Evolutionary conservation across 2,329 filamentous ascomycete species (phyloP).

Genomic region (Myriosclerotinia curreyana): DNA sequence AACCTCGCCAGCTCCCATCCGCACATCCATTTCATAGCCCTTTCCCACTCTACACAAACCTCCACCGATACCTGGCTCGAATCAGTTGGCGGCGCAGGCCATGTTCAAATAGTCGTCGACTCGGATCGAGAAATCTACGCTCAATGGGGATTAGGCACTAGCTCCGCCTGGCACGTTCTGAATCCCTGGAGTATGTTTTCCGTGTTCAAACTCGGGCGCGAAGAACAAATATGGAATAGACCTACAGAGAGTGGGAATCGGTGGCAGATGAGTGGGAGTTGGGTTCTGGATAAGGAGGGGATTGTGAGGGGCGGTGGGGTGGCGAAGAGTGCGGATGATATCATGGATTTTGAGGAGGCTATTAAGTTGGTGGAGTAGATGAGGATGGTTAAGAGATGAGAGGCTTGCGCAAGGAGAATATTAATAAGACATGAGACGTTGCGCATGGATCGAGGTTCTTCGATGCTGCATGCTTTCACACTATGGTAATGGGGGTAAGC

Average conservation of each 20-base stretch:
- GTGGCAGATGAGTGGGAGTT: constrained; percentile 68
- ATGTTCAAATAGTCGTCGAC: constrained; percentile 60
- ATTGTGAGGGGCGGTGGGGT: constrained; percentile 52
- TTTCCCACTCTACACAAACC: constrained; percentile 59
- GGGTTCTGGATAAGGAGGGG: constrained; percentile 55
- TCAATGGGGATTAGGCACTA: constrained; percentile 60
- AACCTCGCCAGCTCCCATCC: constrained; percentile 50
- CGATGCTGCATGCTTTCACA: too few relatives aligned
- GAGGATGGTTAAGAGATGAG: too few relatives aligned
- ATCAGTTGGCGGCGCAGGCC: constrained; percentile 37
- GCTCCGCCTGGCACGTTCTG: constrained; percentile 60
- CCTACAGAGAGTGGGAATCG: constrained; percentile 62
- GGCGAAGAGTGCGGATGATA: constrained; percentile 50
- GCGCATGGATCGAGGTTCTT: too few relatives aligned
- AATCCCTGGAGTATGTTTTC: constrained; percentile 56
- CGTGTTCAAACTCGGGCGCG: constrained; percentile 55
- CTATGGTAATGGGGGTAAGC: constrained; percentile 24
- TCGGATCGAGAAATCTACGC: constrained; percentile 58
- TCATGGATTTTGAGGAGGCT: constrained; percentile 52
- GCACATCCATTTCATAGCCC: constrained; percentile 55
- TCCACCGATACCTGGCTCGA: constrained; percentile 47
- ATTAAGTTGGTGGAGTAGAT: constrained; percentile 33
- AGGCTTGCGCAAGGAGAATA: too few relatives aligned
- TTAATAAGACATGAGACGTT: too few relatives aligned
- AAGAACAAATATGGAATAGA: constrained; percentile 64